These are phyloP conservation scores for Dicorynia guianensis DNA, from an alignment of 306 rosid species.

Conservation along the genomic window DNA sequence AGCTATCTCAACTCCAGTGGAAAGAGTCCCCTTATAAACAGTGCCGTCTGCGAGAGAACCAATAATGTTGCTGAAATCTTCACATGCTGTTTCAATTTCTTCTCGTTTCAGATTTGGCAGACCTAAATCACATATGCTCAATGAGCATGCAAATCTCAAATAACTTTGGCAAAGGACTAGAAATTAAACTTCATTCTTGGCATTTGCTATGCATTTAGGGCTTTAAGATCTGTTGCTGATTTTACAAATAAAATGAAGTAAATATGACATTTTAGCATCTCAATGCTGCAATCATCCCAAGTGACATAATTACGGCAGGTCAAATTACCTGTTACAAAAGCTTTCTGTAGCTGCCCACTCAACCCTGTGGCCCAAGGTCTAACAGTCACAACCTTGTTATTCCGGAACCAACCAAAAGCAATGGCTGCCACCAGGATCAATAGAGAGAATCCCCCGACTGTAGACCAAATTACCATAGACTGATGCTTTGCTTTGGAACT, in stretches of 20 bases:
- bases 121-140: slow-evolving; percentile 55
- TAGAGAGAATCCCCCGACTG: slow-evolving; percentile 59
- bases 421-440: slow-evolving; percentile 52
- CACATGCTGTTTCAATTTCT: slow-evolving; percentile 86
- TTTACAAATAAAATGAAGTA: slow-evolving; percentile 1
- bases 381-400: slow-evolving; percentile 73
- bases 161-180: slow-evolving; percentile 13
- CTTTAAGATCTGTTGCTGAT: slow-evolving; percentile 25
- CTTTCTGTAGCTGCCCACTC: slow-evolving; percentile 96
- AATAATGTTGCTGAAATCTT: slow-evolving; percentile 92
- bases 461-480: slow-evolving; percentile 50
- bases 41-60: slow-evolving; percentile 66
- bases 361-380: slow-evolving; percentile 96
- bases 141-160: slow-evolving; percentile 23
- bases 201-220: neutral
- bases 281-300: no score
- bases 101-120: slow-evolving; percentile 83
- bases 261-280: neutral
- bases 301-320: slow-evolving; percentile 6
- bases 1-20: slow-evolving; percentile 96
- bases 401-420: slow-evolving; percentile 55
- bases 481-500: slow-evolving; percentile 46
- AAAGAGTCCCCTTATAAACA: slow-evolving; percentile 89
- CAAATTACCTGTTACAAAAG: slow-evolving; percentile 79
- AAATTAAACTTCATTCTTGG: neutral